A percentile compares a stretch with the other conserved stretches of the same genome.
Evolutionary conservation across 2,329 filamentous ascomycete genomes (phyloP).

Genomic region (Colletotrichum coccodes): DNA sequence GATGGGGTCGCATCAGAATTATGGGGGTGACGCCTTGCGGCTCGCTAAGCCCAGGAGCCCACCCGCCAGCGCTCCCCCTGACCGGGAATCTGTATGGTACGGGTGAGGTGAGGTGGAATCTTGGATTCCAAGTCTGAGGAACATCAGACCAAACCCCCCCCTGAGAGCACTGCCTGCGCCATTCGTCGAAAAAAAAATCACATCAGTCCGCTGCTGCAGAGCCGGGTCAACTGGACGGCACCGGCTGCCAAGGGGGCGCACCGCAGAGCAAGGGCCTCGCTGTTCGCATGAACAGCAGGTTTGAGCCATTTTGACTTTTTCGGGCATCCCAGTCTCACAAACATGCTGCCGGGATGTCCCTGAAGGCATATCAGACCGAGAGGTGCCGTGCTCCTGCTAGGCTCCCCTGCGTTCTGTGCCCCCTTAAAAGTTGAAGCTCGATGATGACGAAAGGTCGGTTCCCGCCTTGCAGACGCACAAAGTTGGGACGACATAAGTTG

Average conservation of each 20-base stretch:
- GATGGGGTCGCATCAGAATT: constrained; percentile 19
- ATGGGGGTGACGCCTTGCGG: constrained; percentile 12
- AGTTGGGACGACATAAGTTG: constrained; percentile 17
- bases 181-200: not conserved
- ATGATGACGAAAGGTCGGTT: constrained; percentile 23
- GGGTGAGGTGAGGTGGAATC: not conserved
- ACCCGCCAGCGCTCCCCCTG: not conserved
- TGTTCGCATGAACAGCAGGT: constrained; percentile 18
- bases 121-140: constrained; percentile 2
- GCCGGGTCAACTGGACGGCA: not conserved
- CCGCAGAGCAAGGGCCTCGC: constrained; percentile 9
- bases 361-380: constrained; percentile 17
- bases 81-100: constrained; percentile 14
- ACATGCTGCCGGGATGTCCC: constrained; percentile 2
- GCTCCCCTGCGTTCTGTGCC: not conserved
- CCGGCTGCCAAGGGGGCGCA: not conserved
- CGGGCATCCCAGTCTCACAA: constrained; percentile 19
- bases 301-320: constrained; percentile 25
- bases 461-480: constrained; percentile 21
- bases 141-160: constrained; percentile 8
- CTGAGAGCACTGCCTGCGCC: constrained; percentile 1
- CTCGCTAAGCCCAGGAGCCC: constrained; percentile 12
- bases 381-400: not conserved
- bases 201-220: not conserved
- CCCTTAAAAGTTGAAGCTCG: not conserved